Base-by-base conservation (phyloP, 2,329 filamentous ascomycete species). In the Aureobasidium sp. region DNA sequence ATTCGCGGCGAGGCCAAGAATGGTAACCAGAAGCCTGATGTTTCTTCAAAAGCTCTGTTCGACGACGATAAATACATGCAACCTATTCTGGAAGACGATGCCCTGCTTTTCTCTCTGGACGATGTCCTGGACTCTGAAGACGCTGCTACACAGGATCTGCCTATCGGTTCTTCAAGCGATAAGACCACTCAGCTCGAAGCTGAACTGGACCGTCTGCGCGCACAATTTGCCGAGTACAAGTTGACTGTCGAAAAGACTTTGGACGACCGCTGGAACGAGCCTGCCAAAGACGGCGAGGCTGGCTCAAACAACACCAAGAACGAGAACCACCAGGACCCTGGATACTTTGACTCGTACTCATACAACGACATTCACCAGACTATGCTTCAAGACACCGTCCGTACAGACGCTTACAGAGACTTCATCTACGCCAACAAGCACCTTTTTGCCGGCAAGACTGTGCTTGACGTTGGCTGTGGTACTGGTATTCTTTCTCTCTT, bases 361-460 rank as follows among this genome's bases (percentile, higher is more conserved):
- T 68, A 64, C 64, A 67, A 67, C 58, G 90, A 91, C 62, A 97
- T 97, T 61, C 92, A 97, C 73, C 91, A 96, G 72, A 91, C 89
- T 8, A 97, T 97, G 92, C 82, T 97, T 65, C 96, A 96, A 73
- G 92, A 97, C 70, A 81, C 84, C 0, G 82, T 96, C 44, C 88
- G 92, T 57, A 97, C 92, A 12, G 89, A 96, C 69, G 88, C 90
- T 3, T 97, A 97, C 76, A 86, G 92, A 49, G 91, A 97, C 75
- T 96, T 97, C 72, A 91, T 97, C 70, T 96, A 97, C 77, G 85
- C 86, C 67, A 91, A 97, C 77, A 94, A 96, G 74, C 80, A 90
- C 66, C 77, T 96, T 3, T 96, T 97, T 75, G 85, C 86, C 35
- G 89, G 85, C 69, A 96, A 96, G 77, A 85, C 87, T 11, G 89